Evolutionary conservation across 306 rosid species (phyloP).

Genomic region (Rubus idaeus): DNA sequence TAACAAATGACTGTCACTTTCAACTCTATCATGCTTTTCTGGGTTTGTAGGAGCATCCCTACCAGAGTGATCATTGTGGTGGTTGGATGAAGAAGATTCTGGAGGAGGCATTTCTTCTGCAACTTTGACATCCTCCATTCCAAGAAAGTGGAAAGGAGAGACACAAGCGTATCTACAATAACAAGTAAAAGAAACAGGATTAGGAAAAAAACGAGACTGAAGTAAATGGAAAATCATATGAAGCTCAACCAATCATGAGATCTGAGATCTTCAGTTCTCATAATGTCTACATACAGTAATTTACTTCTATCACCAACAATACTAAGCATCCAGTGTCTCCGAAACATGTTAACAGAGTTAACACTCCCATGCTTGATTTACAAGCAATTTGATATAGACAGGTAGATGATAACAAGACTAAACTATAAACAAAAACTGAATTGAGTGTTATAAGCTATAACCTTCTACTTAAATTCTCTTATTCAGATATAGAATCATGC

Average conservation of each 20-base stretch:
- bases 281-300: neutral
- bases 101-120: slow-evolving; percentile 42
- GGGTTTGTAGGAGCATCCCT: slow-evolving; percentile 32
- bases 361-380: neutral
- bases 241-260: neutral
- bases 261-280: neutral
- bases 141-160: slow-evolving; percentile 30
- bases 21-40: slow-evolving; percentile 40
- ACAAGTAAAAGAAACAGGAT: slow-evolving; percentile 16
- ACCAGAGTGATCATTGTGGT: slow-evolving; percentile 27
- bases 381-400: neutral
- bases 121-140: slow-evolving; percentile 61
- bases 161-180: slow-evolving; percentile 32
- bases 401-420: neutral
- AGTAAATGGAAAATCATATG: slow-evolving; percentile 16
- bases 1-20: slow-evolving; percentile 33
- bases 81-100: slow-evolving; percentile 32
- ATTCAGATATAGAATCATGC: neutral
- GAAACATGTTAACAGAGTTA: neutral
- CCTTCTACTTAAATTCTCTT: neutral
- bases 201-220: neutral
- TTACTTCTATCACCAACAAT: neutral
- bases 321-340: neutral
- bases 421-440: neutral
- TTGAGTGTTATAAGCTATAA: neutral